Evolutionary conservation across 257 asterid genomes (phyloP).

Genomic region (Phtheirospermum japonicum): DNA sequence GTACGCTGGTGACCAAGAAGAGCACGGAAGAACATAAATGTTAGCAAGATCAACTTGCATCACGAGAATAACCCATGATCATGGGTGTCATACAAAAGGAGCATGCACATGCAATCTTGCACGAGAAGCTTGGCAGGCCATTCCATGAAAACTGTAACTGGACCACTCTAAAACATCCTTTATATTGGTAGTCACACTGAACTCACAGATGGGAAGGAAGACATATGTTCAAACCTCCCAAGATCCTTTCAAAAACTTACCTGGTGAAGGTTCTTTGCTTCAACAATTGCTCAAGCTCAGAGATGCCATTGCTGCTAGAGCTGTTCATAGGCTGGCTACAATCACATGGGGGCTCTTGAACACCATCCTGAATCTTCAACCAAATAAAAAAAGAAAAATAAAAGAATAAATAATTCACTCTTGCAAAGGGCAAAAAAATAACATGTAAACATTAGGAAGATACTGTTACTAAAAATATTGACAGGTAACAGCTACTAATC

Average conservation of each 20-base stretch:
- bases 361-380: constrained; percentile 42
- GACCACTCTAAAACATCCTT: not conserved
- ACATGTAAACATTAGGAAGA: constrained; percentile 9
- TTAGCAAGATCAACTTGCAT: not conserved
- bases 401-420: not conserved
- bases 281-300: constrained; percentile 75
- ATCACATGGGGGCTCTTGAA: constrained; percentile 33
- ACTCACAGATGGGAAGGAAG: not conserved
- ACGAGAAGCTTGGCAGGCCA: constrained; percentile 14
- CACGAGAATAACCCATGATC: constrained; percentile 6
- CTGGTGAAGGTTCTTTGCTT: constrained; percentile 70
- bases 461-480: not conserved
- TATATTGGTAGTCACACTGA: not conserved
- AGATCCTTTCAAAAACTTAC: constrained; percentile 35
- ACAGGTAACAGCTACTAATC: constrained; percentile 9
- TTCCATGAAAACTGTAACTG: not conserved
- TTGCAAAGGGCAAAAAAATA: not conserved
- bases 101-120: constrained; percentile 7
- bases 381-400: constrained; percentile 19
- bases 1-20: not conserved
- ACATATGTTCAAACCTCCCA: constrained; percentile 1
- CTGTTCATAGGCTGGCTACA: constrained; percentile 33
- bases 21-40: not conserved
- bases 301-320: constrained; percentile 38
- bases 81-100: not conserved